Conservation (phyloP, 345 rosid genomes). For the Acer negundo region DNA sequence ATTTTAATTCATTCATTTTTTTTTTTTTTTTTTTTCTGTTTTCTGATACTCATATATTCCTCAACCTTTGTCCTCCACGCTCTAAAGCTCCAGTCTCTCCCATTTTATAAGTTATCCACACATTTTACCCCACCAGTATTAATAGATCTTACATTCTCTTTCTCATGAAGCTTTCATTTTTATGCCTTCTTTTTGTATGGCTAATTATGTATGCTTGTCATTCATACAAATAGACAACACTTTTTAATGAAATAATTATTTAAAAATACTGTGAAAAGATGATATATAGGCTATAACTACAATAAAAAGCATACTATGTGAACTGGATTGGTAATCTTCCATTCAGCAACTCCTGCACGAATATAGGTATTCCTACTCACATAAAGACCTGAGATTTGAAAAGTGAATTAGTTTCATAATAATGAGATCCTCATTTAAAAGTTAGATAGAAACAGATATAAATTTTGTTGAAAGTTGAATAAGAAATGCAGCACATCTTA, state of each 20-base stretch:
- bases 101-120: neutral
- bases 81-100: too few relatives aligned
- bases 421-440: neutral
- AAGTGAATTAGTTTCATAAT: slow-evolving; percentile 16
- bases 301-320: slow-evolving; percentile 62
- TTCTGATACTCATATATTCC: too few relatives aligned
- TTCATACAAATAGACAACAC: neutral
- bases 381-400: slow-evolving; percentile 64
- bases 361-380: slow-evolving; percentile 96
- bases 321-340: slow-evolving; percentile 94
- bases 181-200: neutral
- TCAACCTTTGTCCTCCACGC: too few relatives aligned
- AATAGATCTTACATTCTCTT: neutral
- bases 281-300: neutral
- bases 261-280: neutral
- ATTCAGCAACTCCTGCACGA: slow-evolving; percentile 84
- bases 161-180: neutral
- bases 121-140: neutral
- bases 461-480: slow-evolving; percentile 7
- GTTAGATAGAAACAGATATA: neutral
- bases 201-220: neutral
- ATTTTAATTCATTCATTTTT: too few relatives aligned
- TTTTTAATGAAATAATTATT: neutral
- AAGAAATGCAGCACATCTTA: slow-evolving; percentile 23
- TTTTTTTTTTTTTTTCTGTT: too few relatives aligned